Percentiles rank a stretch among this genome's conserved stretches.
These are phyloP conservation scores for Neocucurbitaria cava DNA, from an alignment of 2,329 filamentous ascomycete genomes.

Conservation along the genomic window DNA sequence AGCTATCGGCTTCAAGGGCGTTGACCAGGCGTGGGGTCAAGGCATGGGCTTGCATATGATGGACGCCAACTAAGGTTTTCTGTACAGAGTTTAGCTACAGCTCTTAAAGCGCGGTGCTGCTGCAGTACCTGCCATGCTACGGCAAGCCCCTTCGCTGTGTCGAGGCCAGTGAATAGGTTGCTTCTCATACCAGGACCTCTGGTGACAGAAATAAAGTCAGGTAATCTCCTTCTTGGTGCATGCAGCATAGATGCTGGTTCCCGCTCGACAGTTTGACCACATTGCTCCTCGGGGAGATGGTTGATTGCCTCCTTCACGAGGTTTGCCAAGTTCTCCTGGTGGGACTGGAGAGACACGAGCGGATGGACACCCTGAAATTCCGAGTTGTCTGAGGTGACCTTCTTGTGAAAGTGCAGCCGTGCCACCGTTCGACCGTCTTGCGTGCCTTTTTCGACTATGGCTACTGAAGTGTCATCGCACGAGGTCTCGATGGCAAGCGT, in stretches of 20 bases:
- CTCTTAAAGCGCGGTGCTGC: background rate
- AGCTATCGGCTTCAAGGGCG: slow-evolving; percentile 58
- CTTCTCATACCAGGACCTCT: slow-evolving; percentile 88
- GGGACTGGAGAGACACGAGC: slow-evolving; percentile 74
- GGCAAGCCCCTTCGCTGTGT: slow-evolving; percentile 85
- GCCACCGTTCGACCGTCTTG: slow-evolving; percentile 47
- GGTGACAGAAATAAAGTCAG: slow-evolving; percentile 88
- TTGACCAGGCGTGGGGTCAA: slow-evolving; percentile 81
- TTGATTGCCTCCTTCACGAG: slow-evolving; percentile 71
- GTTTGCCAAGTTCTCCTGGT: slow-evolving; percentile 72
- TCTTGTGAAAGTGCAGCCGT: slow-evolving; percentile 77
- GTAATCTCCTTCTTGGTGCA: slow-evolving; percentile 51
- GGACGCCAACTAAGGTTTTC: slow-evolving; percentile 81
- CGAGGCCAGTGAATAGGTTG: slow-evolving; percentile 78
- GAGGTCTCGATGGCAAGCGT: slow-evolving; percentile 81
- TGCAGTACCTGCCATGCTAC: slow-evolving; percentile 70
- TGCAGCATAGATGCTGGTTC: background rate
- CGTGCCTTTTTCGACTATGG: slow-evolving; percentile 70
- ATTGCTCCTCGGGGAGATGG: slow-evolving; percentile 54
- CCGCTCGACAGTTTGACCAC: background rate
- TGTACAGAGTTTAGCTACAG: slow-evolving; percentile 5
- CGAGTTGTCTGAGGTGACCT: slow-evolving; percentile 80
- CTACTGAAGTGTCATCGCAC: slow-evolving; percentile 93
- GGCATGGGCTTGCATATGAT: slow-evolving; percentile 98
- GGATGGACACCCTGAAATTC: slow-evolving; percentile 82